Evolutionary conservation across 805 yeast genomes (phyloP).

Genomic region (Jamesozyma piceae): DNA sequence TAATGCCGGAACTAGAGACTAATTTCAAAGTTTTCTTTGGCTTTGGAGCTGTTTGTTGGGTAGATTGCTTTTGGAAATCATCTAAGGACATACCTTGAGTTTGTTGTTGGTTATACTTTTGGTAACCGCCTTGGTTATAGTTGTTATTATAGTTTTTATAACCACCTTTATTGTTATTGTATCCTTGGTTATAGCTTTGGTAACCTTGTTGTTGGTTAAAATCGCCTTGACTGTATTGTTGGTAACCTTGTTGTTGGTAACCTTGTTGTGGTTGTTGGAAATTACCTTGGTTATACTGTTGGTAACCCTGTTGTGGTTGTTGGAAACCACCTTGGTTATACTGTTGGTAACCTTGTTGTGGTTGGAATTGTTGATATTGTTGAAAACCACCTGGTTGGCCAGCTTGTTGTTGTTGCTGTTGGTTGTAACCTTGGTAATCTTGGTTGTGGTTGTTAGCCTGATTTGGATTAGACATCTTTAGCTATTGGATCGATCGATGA

Average conservation of each 20-base stretch:
- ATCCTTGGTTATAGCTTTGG: slow-evolving; percentile 21
- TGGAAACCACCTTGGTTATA: slow-evolving; percentile 10
- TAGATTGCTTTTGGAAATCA: slow-evolving; percentile 60
- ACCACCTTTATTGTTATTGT: slow-evolving; percentile 15
- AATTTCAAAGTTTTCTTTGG: slow-evolving; percentile 64
- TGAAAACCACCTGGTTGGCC: slow-evolving; percentile 14
- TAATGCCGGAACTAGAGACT: slow-evolving; percentile 56
- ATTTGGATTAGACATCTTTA: slow-evolving; percentile 14
- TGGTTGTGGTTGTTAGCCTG: slow-evolving; percentile 17
- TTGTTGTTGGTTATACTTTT: slow-evolving; percentile 8
- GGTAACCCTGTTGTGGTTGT: slow-evolving; percentile 9
- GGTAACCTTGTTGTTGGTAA: slow-evolving; percentile 18
- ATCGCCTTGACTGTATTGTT: slow-evolving; percentile 13
- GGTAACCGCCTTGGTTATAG: slow-evolving; percentile 18
- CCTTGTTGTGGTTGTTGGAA: slow-evolving; percentile 4
- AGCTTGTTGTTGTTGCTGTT: slow-evolving; percentile 10
- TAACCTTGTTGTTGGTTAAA: slow-evolving; percentile 18
- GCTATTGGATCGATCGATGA: neutral
- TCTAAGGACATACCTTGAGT: slow-evolving; percentile 64
- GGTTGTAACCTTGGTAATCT: slow-evolving; percentile 15
- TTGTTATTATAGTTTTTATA: slow-evolving; percentile 12
- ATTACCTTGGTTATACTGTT: slow-evolving; percentile 4
- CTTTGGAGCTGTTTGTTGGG: slow-evolving; percentile 34
- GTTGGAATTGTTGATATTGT: slow-evolving; percentile 21
- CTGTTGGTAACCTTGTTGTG: slow-evolving; percentile 14